Evolutionary conservation across 2,329 filamentous ascomycete genomes (phyloP).

Genomic region (Onygenales sp.): DNA sequence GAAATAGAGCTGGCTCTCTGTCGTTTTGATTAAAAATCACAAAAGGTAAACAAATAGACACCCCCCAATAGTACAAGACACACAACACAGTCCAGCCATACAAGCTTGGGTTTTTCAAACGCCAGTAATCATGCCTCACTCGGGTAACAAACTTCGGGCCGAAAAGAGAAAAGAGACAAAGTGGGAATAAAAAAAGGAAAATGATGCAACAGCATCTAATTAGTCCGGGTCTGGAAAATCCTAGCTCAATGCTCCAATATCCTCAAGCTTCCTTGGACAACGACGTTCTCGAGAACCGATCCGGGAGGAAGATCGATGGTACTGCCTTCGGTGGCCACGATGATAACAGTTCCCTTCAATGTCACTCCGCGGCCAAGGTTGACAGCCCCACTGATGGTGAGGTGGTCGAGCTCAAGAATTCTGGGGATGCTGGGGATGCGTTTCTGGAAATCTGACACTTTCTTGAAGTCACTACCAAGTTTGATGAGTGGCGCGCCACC

Average conservation of each 20-base stretch:
- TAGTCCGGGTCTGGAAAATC: not conserved
- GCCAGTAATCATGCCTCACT: not conserved
- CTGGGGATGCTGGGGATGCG: slow-evolving; percentile 42
- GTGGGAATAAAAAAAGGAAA: not conserved
- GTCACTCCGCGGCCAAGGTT: slow-evolving; percentile 94
- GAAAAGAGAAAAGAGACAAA: not conserved
- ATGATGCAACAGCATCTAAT: not conserved
- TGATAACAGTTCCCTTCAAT: slow-evolving; percentile 95
- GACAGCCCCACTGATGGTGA: slow-evolving; percentile 95
- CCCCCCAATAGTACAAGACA: not conserved
- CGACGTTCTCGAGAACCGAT: slow-evolving; percentile 95
- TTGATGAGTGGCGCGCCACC: slow-evolving; percentile 97
- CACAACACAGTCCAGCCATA: not conserved
- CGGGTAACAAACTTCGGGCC: not conserved
- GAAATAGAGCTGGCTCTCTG: not conserved
- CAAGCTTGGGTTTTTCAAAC: not conserved
- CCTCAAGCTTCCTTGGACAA: slow-evolving; percentile 91
- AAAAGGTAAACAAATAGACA: not conserved
- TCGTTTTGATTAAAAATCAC: not conserved
- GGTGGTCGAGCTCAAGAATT: slow-evolving; percentile 52
- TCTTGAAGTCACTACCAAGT: slow-evolving; percentile 98
- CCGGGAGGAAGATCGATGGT: slow-evolving; percentile 97
- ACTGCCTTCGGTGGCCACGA: slow-evolving; percentile 93
- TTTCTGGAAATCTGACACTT: slow-evolving; percentile 70
- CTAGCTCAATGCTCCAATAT: slow-evolving; percentile 54